These are phyloP conservation scores for Suzukiozyma palmioleophila DNA, from an alignment of 1,139 yeast species.

Conservation along the genomic window DNA sequence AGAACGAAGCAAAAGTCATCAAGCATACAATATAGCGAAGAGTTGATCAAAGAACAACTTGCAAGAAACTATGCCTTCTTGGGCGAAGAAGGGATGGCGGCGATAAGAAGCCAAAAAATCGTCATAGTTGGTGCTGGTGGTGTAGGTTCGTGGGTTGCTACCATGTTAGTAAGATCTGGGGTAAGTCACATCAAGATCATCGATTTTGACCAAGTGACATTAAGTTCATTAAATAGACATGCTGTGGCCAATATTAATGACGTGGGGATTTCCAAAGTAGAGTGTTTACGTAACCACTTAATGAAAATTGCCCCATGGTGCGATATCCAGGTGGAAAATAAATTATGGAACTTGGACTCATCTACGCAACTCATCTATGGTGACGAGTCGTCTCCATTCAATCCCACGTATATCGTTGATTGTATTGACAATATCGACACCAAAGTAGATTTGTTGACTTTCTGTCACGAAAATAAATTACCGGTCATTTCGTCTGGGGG, in stretches of 20 bases:
- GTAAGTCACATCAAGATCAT: slow-evolving; percentile 72
- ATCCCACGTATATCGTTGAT: slow-evolving; percentile 77
- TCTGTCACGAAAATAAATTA: slow-evolving; percentile 55
- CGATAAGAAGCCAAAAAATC: slow-evolving; percentile 67
- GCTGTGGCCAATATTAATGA: slow-evolving; percentile 86
- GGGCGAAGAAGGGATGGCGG: slow-evolving; percentile 78
- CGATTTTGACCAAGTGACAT: slow-evolving; percentile 93
- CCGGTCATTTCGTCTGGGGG: slow-evolving; percentile 88
- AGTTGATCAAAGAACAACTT: slow-evolving; percentile 79
- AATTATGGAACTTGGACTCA: slow-evolving; percentile 65
- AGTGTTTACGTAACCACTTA: slow-evolving; percentile 64
- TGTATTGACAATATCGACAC: slow-evolving; percentile 96
- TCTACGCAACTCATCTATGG: slow-evolving; percentile 59
- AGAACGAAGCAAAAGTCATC: slow-evolving; percentile 5
- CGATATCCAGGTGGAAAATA: slow-evolving; percentile 68
- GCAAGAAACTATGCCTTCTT: slow-evolving; percentile 92
- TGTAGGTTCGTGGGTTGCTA: slow-evolving; percentile 95
- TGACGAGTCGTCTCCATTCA: slow-evolving; percentile 31
- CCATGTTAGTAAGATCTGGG: slow-evolving; percentile 90
- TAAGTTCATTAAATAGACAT: slow-evolving; percentile 88
- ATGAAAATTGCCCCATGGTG: slow-evolving; percentile 86
- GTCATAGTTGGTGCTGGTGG: slow-evolving; percentile 98
- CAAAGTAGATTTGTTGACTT: slow-evolving; percentile 81
- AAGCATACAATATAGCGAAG: slow-evolving; percentile 51
- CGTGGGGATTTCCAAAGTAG: slow-evolving; percentile 89